Conservation (phyloP, 129 eudicot genomes). For the Glebionis coronaria region DNA sequence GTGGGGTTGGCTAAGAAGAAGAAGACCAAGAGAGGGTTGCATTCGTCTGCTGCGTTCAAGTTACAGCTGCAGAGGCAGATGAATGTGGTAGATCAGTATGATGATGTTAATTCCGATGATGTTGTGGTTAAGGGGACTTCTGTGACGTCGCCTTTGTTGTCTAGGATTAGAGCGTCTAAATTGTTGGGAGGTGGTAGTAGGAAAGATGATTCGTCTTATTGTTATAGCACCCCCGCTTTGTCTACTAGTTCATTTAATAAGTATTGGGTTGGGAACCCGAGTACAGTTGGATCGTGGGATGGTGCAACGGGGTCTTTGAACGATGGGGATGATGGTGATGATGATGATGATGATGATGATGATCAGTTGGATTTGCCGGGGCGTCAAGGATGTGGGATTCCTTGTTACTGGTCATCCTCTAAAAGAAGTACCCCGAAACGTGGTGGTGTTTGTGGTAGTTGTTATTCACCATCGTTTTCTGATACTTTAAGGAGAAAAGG, state of each 20-base stretch:
- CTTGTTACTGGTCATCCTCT: conserved; percentile 85
- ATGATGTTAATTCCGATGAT: conserved; percentile 67
- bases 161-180: conserved; percentile 57
- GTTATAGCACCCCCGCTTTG: conserved; percentile 85
- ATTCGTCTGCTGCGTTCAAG: conserved; percentile 41
- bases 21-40: conserved; percentile 43
- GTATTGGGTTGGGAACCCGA: conserved; percentile 58
- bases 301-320: conserved; percentile 59
- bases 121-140: conserved; percentile 34
- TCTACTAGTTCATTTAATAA: conserved; percentile 69
- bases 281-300: conserved; percentile 92
- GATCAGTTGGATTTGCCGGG: conserved; percentile 72
- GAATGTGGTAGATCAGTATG: conserved; percentile 61
- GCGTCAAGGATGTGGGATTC: conserved; percentile 88
- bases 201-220: conserved; percentile 73
- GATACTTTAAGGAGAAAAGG: conserved; percentile 86
- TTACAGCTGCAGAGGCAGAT: conserved; percentile 36
- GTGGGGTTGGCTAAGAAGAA: conserved; percentile 37
- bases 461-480: conserved; percentile 84
- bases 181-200: conserved; percentile 44
- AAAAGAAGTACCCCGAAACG: conserved; percentile 71
- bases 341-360: conserved; percentile 62
- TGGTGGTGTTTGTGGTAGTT: conserved; percentile 61
- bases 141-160: conserved; percentile 64
- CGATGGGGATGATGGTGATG: conserved; percentile 68